These are phyloP conservation scores for Oropetium thomaeum DNA, from an alignment of 176 grass and related monocot genomes.

Conservation along the genomic window DNA sequence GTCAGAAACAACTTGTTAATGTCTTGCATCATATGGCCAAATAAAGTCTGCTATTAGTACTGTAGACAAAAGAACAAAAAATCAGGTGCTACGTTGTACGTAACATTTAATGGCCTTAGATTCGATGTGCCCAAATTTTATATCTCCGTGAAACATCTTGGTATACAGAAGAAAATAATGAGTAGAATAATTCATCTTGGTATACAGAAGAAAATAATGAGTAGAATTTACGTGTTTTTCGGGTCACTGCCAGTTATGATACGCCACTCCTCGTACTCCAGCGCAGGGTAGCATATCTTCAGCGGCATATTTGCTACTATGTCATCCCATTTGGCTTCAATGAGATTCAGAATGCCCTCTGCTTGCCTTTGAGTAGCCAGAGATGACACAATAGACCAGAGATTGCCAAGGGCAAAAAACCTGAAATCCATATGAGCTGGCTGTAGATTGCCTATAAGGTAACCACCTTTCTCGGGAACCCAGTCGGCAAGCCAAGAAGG, in stretches of 20 bases:
- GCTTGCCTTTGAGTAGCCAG: conserved; percentile 80
- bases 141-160: background rate
- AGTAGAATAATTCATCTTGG: conserved; percentile 13
- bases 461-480: conserved; percentile 88
- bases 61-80: background rate
- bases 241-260: conserved; percentile 96
- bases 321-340: conserved; percentile 98
- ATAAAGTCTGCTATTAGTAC: background rate
- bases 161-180: conserved; percentile 24
- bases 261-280: conserved; percentile 92
- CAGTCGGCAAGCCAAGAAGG: conserved; percentile 83
- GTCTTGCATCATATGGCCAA: conserved; percentile 5
- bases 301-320: conserved; percentile 90
- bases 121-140: conserved; percentile 4
- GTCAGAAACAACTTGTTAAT: conserved; percentile 19
- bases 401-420: conserved; percentile 94
- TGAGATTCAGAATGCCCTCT: conserved; percentile 85
- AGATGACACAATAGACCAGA: conserved; percentile 87
- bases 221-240: conserved; percentile 78
- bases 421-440: conserved; percentile 99
- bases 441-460: conserved; percentile 85
- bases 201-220: conserved; percentile 20
- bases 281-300: conserved; percentile 95
- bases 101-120: background rate
- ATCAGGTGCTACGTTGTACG: background rate